phyloP scores from a whole-genome alignment of 306 rosid genomes.

The Rubus idaeus region DNA sequence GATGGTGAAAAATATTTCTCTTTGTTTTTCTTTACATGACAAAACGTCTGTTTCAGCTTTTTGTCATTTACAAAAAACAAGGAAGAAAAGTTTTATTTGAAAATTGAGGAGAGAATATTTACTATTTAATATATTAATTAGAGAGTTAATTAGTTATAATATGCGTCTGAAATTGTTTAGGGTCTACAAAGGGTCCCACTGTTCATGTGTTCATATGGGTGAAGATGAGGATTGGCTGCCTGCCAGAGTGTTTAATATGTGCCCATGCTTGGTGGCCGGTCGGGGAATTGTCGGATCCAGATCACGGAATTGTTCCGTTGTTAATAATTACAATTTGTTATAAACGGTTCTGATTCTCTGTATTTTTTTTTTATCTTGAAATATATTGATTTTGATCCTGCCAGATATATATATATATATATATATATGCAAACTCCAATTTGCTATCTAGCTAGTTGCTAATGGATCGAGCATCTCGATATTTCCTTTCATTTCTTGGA shows the following conservation, averaged over 20 bases:
- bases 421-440: background rate
- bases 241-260: slow-evolving; percentile 11
- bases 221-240: slow-evolving; percentile 10
- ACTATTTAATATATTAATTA: background rate
- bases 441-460: background rate
- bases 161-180: background rate
- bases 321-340: background rate
- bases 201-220: slow-evolving; percentile 1
- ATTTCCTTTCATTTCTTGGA: background rate
- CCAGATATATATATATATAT: background rate
- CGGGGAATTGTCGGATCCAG: slow-evolving; percentile 17
- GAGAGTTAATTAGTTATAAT: background rate
- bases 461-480: slow-evolving; percentile 7
- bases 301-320: slow-evolving; percentile 7
- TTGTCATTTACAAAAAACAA: background rate
- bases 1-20: background rate
- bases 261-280: slow-evolving; percentile 31
- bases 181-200: background rate
- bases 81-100: background rate
- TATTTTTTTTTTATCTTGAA: background rate
- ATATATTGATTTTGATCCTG: background rate
- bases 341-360: slow-evolving; percentile 22
- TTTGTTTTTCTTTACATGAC: background rate
- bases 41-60: slow-evolving; percentile 7
- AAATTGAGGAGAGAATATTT: background rate